Base-by-base conservation (phyloP, 768 basidiomycete genomes). In the Lentinula edodes region DNA sequence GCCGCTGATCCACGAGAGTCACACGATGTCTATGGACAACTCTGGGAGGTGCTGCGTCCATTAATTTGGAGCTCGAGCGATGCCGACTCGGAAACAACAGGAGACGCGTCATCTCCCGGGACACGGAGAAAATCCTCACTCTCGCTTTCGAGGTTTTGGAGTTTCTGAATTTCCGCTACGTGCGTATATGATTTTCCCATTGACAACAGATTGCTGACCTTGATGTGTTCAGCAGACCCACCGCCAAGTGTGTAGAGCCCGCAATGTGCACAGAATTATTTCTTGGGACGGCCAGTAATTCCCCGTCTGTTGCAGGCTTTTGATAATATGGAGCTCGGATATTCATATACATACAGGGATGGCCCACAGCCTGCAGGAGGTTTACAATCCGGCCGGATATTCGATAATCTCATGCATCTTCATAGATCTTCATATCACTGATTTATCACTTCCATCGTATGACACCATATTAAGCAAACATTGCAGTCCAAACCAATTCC, bases 1-100 rank as follows among this genome's bases (percentile, higher is more conserved):
- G 58, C 58, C 9, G 10, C 43, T 48, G 43, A 46, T 36, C 58
- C 58, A 32, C 43, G 58, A 2, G 58, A 59, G 39, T 48, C 58
- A 16, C 58, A 59, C 45, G 58, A 59, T 34, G 23, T 59, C 6
- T 59, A 59, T 18, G 58, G 58, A 46, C 58, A 59, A 39, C 58
- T 59, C 58, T 59, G 48, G 45, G 45, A 59, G 46, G 45, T 59
- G 45, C 46, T 59, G 28, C 58, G 58, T 48, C 58, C 58, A 15
- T 9, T 56, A 23, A 9, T 48, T 8, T 56, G 55, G 41, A 56
- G 39, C 28, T 43, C 20, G 41, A 56, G 20, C 41, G 55, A 56
- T 18, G 41, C 18, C 16, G 41, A 43, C 7, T 28, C 46, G 20
- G 55, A 23, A 1, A 18, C 10, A 15, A 45, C 6, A 32, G 55